Base-by-base conservation (phyloP, 306 rosid species). In the Prunus salicina region DNA sequence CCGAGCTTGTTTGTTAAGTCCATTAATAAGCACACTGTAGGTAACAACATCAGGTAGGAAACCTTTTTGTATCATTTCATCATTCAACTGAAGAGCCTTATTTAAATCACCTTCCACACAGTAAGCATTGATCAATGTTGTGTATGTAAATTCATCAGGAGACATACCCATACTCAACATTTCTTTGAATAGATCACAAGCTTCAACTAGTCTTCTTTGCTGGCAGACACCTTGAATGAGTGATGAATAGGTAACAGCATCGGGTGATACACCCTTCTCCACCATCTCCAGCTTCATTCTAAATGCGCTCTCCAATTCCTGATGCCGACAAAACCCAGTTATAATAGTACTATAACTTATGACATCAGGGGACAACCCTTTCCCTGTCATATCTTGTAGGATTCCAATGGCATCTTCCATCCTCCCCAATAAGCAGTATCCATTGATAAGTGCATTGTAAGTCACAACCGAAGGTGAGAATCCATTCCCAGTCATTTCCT, bases 21-120 rank as follows among this genome's bases (percentile, higher is more conserved):
- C 96, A 68, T 93, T 93, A 71, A 91, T 93, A 76, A 93, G 98
- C 34, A 93, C 97, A 78, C 91, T 93, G 61, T 93, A 91, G 43
- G 43, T 38, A 38, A 38, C 43, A 38, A 38, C 43, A 38, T 38
- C 43, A 38, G 43, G 43, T 38, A 87, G 79, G 69, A 89, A 86
- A 1, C 96, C 98, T 69, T 87, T 93, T 38, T 38, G 43, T 38
- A 38, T 38, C 43, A 38, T 38, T 38, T 38, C 43, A 38, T 38
- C 9, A 38, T 38, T 38, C 43, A 38, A 38, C 43, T 38, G 9
- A 38, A 38, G 43, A 7, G 43, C 43, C 43, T 38, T 6, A 6
- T 38, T 7, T 38, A 38, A 38, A 38, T 38, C 43, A 38, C 43
- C 43, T 38, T 38, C 43, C 43, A 38, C 43, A 38, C 43, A 38